Conservation (phyloP, 148 eudicot genomes). For the Amaranthus palmeri region DNA sequence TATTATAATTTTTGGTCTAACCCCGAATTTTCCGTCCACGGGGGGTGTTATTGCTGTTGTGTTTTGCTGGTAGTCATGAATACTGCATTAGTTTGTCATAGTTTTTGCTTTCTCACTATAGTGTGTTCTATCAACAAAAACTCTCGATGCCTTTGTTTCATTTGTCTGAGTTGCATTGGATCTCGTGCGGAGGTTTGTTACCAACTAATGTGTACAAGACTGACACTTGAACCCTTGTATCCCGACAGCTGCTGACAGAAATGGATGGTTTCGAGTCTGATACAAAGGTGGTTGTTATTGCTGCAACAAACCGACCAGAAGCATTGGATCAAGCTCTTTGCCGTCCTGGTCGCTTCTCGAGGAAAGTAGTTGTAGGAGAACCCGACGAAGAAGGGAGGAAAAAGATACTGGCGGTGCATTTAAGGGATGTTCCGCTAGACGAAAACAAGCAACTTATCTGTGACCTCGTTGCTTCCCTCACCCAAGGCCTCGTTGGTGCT, state of each 20-base stretch:
- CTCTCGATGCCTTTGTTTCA: too few species aligned
- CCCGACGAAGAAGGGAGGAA: constrained; percentile 88
- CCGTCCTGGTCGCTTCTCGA: constrained; percentile 96
- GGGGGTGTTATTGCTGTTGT: too few species aligned
- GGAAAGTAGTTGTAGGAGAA: constrained; percentile 91
- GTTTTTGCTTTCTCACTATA: too few species aligned
- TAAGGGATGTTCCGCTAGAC: constrained; percentile 84
- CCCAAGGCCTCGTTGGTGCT: constrained; percentile 93
- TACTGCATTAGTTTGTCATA: too few species aligned
- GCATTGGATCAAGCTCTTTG: constrained; percentile 93
- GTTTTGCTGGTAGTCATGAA: too few species aligned
- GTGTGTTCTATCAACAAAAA: too few species aligned
- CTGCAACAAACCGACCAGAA: constrained; percentile 97
- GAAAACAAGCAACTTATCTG: constrained; percentile 69
- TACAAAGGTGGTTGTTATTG: constrained; percentile 76
- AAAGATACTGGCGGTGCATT: constrained; percentile 83
- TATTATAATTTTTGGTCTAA: too few species aligned
- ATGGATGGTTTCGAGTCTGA: constrained; percentile 98
- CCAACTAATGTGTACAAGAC: not conserved
- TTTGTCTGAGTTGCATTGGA: not conserved
- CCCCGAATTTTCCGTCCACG: too few species aligned
- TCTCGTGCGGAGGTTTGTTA: not conserved
- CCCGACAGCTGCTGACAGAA: constrained; percentile 75
- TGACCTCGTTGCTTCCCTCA: constrained; percentile 77
- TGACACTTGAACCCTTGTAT: constrained; percentile 5